Evolutionary conservation across 768 basidiomycete genomes (phyloP), one percentile per base, ranked within the genome.

Genomic region (Termitomyces sp.): DNA sequence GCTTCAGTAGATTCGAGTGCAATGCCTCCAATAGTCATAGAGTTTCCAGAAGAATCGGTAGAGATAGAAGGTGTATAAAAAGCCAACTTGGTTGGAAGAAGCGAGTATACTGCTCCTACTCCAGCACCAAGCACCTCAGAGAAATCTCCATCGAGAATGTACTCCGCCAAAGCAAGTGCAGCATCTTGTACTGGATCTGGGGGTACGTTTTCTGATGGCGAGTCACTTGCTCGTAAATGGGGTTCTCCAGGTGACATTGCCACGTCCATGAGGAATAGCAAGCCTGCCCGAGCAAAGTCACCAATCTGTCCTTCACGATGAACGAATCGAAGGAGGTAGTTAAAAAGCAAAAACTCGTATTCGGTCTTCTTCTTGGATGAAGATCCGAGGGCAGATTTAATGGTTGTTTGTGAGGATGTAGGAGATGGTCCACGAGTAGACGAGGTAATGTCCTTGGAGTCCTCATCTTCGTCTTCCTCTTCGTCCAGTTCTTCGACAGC

Each of bases 91-190:
- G 87, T 86, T 0, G 96, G 96, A 12, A 98, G 79, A 2, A 94
- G 75, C 2, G 94, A 97, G 70, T 96, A 98, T 1, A 96, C 91
- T 0, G 96, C 96, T 4, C 94, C 90, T 12, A 98, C 73, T 16
- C 95, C 94, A 3, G 96, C 96, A 18, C 89, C 94, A 50, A 98
- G 84, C 12, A 98, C 96, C 65, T 98, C 95, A n/a, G 94, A 93
- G 72, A 97, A 96, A 74, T 98, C 96, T n/a, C 95, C 93, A 68
- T 96, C 93, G 18, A 97, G 82, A 55, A 98, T 92, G 70, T 94
- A 97, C 70, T 96, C 94, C 20, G 93, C 93, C 42, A 98, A 78
- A 8, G 92, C 91, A 46, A 96, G 79, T 1, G 91, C 90, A 1
- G 94, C 92, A 69, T 95, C 94, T 35, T 84, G 85, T 45, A 93